Evolutionary conservation across 805 yeast species (phyloP).

Genomic region (Nematodospora valgi): DNA sequence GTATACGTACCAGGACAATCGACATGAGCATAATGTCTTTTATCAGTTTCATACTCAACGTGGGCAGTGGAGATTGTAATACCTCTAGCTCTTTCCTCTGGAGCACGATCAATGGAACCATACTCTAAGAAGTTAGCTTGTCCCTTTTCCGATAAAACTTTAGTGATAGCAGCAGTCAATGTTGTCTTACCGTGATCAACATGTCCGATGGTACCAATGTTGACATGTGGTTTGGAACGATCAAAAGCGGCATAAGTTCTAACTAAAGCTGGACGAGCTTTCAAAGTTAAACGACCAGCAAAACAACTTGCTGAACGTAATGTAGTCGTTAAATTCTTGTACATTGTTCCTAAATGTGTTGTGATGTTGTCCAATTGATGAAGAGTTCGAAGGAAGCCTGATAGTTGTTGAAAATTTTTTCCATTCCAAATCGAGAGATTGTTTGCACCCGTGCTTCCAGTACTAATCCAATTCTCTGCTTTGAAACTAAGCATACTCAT

Average conservation of each 20-base stretch:
- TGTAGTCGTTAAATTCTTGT: constrained; percentile 24
- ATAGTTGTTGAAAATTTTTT: too few relatives aligned
- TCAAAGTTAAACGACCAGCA: constrained; percentile 6
- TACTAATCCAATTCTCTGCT: too few relatives aligned
- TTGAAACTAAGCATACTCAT: too few relatives aligned
- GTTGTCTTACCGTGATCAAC: constrained; percentile 99
- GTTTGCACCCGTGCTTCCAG: too few relatives aligned
- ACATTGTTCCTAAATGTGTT: too few relatives aligned
- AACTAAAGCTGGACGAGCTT: constrained; percentile 26
- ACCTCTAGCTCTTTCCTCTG: constrained; percentile 99
- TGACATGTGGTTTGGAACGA: constrained; percentile 95
- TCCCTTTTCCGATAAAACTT: constrained; percentile 81
- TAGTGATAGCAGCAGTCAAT: constrained; percentile 97
- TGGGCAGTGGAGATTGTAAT: constrained; percentile 97
- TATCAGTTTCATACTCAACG: constrained; percentile 93
- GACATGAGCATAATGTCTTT: constrained; percentile 95
- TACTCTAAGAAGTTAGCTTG: constrained; percentile 95
- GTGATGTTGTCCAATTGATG: too few relatives aligned
- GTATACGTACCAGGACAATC: too few relatives aligned
- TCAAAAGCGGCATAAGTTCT: constrained; percentile 70
- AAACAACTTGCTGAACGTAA: constrained; percentile 25
- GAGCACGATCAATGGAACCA: constrained; percentile 91
- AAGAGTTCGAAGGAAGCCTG: too few relatives aligned
- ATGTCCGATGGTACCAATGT: constrained; percentile 97
- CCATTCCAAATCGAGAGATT: too few relatives aligned